phyloP scores from a whole-genome alignment of 192 early-diverging fungal genomes.

The Backusella morwellensis region DNA sequence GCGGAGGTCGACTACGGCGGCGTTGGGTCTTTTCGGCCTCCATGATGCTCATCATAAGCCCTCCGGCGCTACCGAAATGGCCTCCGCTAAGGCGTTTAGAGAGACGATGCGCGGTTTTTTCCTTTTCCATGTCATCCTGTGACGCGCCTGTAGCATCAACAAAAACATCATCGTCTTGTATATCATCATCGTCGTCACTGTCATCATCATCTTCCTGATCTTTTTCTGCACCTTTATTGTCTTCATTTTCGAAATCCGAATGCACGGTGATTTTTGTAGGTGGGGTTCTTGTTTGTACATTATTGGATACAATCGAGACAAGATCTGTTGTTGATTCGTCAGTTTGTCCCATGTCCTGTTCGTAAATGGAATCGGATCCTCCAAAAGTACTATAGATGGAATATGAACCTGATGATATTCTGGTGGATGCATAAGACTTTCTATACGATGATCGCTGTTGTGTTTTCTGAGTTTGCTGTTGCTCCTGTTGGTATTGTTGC shows the following conservation, averaged over 20 bases:
- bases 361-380: constrained; percentile 9
- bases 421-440: constrained; percentile 21
- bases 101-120: constrained; percentile 18
- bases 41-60: constrained; percentile 33
- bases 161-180: constrained; percentile 22
- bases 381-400: constrained; percentile 28
- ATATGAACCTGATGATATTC: constrained; percentile 26
- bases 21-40: not conserved
- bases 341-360: not conserved
- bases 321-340: not conserved
- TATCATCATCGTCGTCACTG: not conserved
- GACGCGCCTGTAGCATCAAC: constrained; percentile 32
- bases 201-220: constrained; percentile 3
- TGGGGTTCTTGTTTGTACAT: not conserved
- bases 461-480: not conserved
- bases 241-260: not conserved
- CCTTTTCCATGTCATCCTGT: constrained; percentile 32
- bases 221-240: not conserved
- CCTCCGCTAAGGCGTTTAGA: constrained; percentile 40
- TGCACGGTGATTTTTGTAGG: not conserved
- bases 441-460: not conserved
- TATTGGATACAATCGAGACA: not conserved
- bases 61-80: constrained; percentile 38
- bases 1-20: constrained; percentile 3
- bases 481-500: not conserved